Base-by-base conservation (phyloP, 1,284 basidiomycete genomes). In the Tranzscheliella williamsii region DNA sequence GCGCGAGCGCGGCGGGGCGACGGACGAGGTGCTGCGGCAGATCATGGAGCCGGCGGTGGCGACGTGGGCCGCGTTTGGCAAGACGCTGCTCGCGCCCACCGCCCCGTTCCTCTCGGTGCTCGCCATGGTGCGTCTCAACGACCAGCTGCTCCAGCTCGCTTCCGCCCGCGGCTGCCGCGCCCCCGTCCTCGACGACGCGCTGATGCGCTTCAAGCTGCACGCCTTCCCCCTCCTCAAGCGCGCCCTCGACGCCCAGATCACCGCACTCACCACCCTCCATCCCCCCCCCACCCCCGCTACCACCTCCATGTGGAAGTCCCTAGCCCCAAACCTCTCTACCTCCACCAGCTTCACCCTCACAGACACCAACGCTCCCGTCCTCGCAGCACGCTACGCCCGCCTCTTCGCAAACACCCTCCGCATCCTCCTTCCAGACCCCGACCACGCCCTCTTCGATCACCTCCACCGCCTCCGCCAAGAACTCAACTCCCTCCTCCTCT, bases 1-100 rank as follows among this genome's bases (percentile, higher is more conserved):
- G n/a, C 26, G 48, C 22, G 53, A 49, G 1, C 17, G 55, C 21
- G 45, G 52, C 2, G 50, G 50, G 2, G 70, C 62, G 13, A 48
- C 26, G 15, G 72, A 72, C 31, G 72, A 72, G 50, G 51, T 73
- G 5, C 75, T 73, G 47, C 69, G 56, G 33, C 74, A 77, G 57
- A 65, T 75, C 17, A 60, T 74, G 46, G 73, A 77, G 44, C 75
- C 75, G 11, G 56, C 60, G 0, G 33, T 74, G 0, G 21, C 42
- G 0, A 61, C 52, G 18, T 75, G 62, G 52, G 42, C 41, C 9
- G 17, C 21, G 1, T 69, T 73, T 20, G 45, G 42, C 20, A 43
- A 58, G n/a, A 34, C 65, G 0, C 46, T 75, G 8, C 39, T 75
- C 0, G 21, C 42, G 0, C 18, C 40, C 5, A n/a, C 43, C 1